These are phyloP conservation scores for Lolium multiflorum DNA, from an alignment of 176 grass and related monocot genomes.

Conservation along the genomic window DNA sequence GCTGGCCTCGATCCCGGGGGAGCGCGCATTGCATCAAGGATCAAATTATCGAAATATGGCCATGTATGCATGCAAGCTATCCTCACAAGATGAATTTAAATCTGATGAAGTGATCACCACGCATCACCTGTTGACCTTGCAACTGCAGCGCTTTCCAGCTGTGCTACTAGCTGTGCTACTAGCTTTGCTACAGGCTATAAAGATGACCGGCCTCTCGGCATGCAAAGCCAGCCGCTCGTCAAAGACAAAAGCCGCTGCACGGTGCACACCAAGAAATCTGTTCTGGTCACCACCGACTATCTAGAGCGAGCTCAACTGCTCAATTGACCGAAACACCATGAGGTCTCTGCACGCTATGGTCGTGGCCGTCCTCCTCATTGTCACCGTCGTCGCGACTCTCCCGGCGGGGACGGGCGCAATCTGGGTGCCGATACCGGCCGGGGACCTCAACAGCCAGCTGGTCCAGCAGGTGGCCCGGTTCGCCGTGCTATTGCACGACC, in stretches of 20 bases:
- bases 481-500: slow-evolving; percentile 38
- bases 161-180: background rate
- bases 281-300: too few relatives aligned
- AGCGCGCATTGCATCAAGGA: too few relatives aligned
- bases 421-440: slow-evolving; percentile 37
- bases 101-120: background rate
- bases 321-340: background rate
- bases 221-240: background rate
- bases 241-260: background rate
- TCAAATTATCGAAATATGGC: too few relatives aligned
- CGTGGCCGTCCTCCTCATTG: background rate
- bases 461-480: slow-evolving; percentile 34
- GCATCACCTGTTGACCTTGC: background rate
- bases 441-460: background rate
- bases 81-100: too few relatives aligned
- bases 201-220: background rate
- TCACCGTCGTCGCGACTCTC: background rate
- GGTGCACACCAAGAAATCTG: background rate
- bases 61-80: too few relatives aligned
- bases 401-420: slow-evolving; percentile 9
- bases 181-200: slow-evolving; percentile 43
- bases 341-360: background rate
- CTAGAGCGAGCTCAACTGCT: too few relatives aligned
- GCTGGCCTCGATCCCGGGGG: background rate
- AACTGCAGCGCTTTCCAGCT: background rate